Evolutionary conservation across 306 rosid genomes (phyloP), one percentile per base, ranked within the genome.

Genomic region (Quercus agrifolia): DNA sequence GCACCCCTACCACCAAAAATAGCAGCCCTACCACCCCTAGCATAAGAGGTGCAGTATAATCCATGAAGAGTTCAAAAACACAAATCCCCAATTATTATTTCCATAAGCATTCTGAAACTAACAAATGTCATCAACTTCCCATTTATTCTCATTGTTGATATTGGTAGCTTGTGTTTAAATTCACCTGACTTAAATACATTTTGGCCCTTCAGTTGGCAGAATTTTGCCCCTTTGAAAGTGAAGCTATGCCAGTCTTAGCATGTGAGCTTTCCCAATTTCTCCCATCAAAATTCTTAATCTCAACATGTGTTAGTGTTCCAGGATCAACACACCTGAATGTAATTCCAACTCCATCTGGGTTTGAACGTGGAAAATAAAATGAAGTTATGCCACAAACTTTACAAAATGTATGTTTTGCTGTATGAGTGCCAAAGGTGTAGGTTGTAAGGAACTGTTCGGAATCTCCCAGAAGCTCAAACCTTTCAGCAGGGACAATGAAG

Each of bases 321-420:
- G 91, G 91, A 82, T 94, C 97, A 28, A 92, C 95, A 74, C 99
- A 94, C 85, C 69, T 88, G 79, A 81, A 81, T 21, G 97, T 76
- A 73, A 94, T 74, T 7, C 91, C 82, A 77, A 94, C 92, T 41
- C 99, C 97, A 82, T 94, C 97, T 14, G 95, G 97, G 78, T 94
- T 94, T 9, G 95, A 92, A 49, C 97, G 99, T 2, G 97, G 97
- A 83, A 75, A 56, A 75, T 81, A 94, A 80, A 92, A 94, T 4
- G 99, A 94, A 71, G 97, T 91, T 77, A 94, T 92, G 52, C 97
- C 97, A 79, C 99, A 94, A 54, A 84, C 81, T 73, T 87, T 94
- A 56, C 97, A 94, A 68, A 94, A 94, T 12, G 87, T 90, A 81
- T 94, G 99, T 80, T 90, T 94, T 55, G 95, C 99, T 18, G 88